Evolutionary conservation across 2,329 filamentous ascomycete genomes (phyloP).

Genomic region (Cladosporium colombiae): DNA sequence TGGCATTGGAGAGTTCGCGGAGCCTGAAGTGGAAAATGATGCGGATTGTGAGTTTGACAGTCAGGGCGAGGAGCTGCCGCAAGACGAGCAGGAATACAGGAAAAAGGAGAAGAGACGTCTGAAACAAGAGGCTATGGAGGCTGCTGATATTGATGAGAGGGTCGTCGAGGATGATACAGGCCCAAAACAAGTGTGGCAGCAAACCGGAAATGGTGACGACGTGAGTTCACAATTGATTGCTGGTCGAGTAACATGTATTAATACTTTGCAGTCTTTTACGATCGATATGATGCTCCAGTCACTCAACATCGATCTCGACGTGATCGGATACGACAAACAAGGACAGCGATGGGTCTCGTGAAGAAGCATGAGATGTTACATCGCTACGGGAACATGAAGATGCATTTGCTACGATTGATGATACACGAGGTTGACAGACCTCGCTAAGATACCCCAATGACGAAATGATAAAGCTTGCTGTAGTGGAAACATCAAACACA

Average conservation of each 20-base stretch:
- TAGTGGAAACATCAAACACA: neutral
- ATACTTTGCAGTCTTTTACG: slow-evolving; percentile 58
- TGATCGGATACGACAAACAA: slow-evolving; percentile 64
- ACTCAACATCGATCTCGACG: slow-evolving; percentile 61
- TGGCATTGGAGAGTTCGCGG: slow-evolving; percentile 35
- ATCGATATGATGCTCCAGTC: slow-evolving; percentile 70
- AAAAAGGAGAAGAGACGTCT: slow-evolving; percentile 53
- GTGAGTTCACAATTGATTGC: slow-evolving; percentile 31
- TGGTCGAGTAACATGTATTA: neutral
- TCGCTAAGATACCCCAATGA: slow-evolving; percentile 16
- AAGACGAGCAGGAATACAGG: slow-evolving; percentile 47
- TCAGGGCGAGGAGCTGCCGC: slow-evolving; percentile 36
- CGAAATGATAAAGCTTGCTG: neutral
- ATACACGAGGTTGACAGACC: neutral
- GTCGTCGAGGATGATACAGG: slow-evolving; percentile 40
- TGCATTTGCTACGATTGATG: slow-evolving; percentile 12
- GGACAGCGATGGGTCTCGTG: slow-evolving; percentile 60
- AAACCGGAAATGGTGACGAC: slow-evolving; percentile 43
- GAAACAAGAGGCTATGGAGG: slow-evolving; percentile 48
- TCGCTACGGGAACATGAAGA: neutral
- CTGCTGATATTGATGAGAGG: slow-evolving; percentile 33
- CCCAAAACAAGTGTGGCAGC: slow-evolving; percentile 34
- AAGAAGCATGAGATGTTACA: slow-evolving; percentile 25
- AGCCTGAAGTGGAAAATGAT: slow-evolving; percentile 37
- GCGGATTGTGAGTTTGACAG: slow-evolving; percentile 40